Conservation (phyloP, 108 stramenopile genomes). For the Aureococcus anophagefferens region DNA sequence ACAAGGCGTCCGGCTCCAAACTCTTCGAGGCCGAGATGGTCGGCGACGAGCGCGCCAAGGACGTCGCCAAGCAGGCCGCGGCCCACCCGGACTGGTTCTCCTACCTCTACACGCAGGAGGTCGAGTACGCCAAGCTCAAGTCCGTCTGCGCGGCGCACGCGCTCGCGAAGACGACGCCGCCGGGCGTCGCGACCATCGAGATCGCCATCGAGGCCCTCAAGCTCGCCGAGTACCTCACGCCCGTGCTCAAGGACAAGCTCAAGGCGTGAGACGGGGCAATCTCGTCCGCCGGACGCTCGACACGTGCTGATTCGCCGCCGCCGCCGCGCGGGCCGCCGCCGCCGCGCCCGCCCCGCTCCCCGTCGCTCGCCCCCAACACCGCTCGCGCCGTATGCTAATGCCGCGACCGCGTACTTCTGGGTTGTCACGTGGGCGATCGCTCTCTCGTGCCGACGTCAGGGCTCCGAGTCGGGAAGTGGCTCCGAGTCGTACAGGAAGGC, state of each 20-base stretch:
- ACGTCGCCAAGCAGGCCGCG: constrained; percentile 48
- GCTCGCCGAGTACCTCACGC: constrained; percentile 75
- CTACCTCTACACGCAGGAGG: constrained; percentile 79
- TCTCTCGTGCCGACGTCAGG: too few relatives aligned
- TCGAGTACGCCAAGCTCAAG: constrained; percentile 82
- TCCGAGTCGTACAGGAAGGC: too few relatives aligned
- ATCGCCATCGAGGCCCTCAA: constrained; percentile 75
- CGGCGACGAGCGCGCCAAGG: constrained; percentile 68
- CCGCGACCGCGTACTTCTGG: too few relatives aligned
- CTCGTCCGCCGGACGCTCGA: too few relatives aligned
- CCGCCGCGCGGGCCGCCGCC: too few relatives aligned
- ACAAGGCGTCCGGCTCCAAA: background rate
- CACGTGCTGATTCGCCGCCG: too few relatives aligned
- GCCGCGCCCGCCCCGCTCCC: too few relatives aligned
- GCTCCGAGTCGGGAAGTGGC: too few relatives aligned
- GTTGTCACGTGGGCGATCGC: too few relatives aligned
- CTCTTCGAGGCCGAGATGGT: constrained; percentile 32
- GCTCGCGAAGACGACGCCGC: constrained; percentile 55
- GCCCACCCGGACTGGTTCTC: constrained; percentile 80
- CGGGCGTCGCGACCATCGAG: constrained; percentile 71
- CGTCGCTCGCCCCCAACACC: too few relatives aligned
- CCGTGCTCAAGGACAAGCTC: background rate
- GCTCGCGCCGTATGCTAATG: too few relatives aligned
- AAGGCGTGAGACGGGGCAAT: too few relatives aligned
- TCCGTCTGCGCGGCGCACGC: constrained; percentile 65